phyloP scores from a whole-genome alignment of 192 early-diverging fungal species.

The Glomus cerebriforme region DNA sequence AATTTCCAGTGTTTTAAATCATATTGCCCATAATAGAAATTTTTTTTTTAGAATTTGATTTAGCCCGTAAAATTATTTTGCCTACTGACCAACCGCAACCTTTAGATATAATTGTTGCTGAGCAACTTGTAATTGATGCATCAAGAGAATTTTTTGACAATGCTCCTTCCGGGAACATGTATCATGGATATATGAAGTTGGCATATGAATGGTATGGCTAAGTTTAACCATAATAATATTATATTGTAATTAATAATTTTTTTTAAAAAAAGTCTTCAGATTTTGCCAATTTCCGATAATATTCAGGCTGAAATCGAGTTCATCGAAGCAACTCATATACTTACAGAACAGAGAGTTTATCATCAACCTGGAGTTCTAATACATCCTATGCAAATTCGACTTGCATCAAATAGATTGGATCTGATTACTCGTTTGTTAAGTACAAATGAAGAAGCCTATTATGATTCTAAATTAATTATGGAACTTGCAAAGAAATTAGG shows the following conservation, averaged over 20 bases:
- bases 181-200: conserved; percentile 67
- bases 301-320: conserved; percentile 62
- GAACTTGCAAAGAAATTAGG: conserved; percentile 60
- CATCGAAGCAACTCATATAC: conserved; percentile 70
- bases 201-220: conserved; percentile 66
- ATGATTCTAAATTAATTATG: conserved; percentile 51
- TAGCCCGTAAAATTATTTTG: conserved; percentile 58
- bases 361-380: conserved; percentile 51
- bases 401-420: conserved; percentile 57
- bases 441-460: conserved; percentile 50
- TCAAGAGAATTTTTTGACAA: conserved; percentile 77
- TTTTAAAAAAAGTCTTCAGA: conserved; percentile 52
- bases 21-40: background rate
- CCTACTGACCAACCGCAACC: conserved; percentile 41
- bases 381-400: conserved; percentile 76
- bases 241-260: background rate
- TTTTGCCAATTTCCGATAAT: conserved; percentile 57
- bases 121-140: conserved; percentile 68
- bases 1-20: background rate
- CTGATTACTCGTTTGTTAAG: conserved; percentile 63
- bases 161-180: conserved; percentile 64
- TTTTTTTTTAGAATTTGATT: conserved; percentile 50
- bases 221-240: background rate
- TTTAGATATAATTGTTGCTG: conserved; percentile 47
- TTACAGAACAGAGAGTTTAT: conserved; percentile 54